Evolutionary conservation across 441 rosid genomes (phyloP).

Genomic region (Pelargonium myrrhifolium): DNA sequence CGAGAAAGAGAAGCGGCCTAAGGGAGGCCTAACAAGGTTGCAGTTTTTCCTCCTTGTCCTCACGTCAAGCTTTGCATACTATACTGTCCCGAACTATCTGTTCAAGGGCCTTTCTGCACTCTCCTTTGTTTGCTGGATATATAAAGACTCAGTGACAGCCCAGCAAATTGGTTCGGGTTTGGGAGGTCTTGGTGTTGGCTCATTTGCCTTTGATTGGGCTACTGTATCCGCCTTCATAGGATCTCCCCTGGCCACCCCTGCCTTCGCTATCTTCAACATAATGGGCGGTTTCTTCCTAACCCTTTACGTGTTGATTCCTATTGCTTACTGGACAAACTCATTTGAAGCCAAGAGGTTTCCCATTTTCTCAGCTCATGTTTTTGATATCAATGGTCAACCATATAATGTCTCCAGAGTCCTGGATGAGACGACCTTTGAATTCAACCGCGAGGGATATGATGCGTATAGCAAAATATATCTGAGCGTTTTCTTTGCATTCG

Average conservation of each 20-base stretch:
- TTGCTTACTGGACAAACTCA: conserved; percentile 32
- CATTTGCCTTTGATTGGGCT: conserved; percentile 39
- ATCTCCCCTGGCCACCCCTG: conserved; percentile 36
- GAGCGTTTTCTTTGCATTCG: conserved; percentile 28
- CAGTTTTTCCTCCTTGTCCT: conserved; percentile 39
- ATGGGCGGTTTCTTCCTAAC: conserved; percentile 29
- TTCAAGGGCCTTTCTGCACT: conserved; percentile 37
- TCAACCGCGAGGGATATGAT: conserved; percentile 27
- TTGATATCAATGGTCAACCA: conserved; percentile 16
- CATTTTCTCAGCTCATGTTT: conserved; percentile 28
- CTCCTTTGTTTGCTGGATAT: conserved; percentile 39
- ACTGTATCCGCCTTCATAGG: conserved; percentile 31
- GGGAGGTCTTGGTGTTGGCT: conserved; percentile 36
- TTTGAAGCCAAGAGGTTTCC: conserved; percentile 38
- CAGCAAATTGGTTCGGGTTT: conserved; percentile 37
- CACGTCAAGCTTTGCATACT: conserved; percentile 36
- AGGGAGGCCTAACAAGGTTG: conserved; percentile 36
- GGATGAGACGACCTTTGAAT: conserved; percentile 20
- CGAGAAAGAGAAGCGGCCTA: conserved; percentile 31
- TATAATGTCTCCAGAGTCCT: conserved; percentile 24
- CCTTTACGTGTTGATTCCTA: conserved; percentile 28
- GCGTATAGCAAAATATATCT: conserved; percentile 31
- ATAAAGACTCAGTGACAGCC: conserved; percentile 35
- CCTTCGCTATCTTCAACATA: conserved; percentile 33
- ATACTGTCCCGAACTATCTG: conserved; percentile 33